phyloP scores from a whole-genome alignment of 495 filamentous ascomycete genomes.

The Neurospora discreta region DNA sequence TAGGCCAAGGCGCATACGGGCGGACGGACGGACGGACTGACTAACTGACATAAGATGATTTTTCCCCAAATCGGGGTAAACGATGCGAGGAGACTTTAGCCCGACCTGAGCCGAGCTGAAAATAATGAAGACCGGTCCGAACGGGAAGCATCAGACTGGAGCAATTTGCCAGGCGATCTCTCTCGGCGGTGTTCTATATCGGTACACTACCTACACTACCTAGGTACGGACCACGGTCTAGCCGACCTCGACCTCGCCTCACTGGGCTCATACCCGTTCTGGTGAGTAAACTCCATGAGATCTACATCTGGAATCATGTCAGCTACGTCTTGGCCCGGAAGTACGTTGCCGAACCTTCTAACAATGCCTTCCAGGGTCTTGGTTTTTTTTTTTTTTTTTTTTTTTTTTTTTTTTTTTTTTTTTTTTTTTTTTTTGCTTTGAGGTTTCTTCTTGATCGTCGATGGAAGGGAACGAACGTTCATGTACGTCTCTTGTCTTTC shows the following conservation, averaged over 20 bases:
- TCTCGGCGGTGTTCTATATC: too few relatives aligned
- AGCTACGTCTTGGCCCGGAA: background rate
- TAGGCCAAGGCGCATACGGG: background rate
- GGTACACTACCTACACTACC: too few relatives aligned
- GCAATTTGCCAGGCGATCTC: too few relatives aligned
- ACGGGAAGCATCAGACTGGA: too few relatives aligned
- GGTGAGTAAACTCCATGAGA: background rate
- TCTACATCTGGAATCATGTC: background rate
- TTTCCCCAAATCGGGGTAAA: background rate
- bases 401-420: too few relatives aligned
- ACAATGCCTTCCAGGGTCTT: background rate
- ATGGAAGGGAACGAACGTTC: too few relatives aligned
- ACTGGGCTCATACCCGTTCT: background rate
- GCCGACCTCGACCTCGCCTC: background rate
- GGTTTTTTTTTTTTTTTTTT: too few relatives aligned
- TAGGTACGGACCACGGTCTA: too few relatives aligned
- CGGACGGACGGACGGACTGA: too few relatives aligned
- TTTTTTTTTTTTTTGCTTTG: too few relatives aligned
- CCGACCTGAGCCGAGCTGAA: background rate
- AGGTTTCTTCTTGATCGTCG: too few relatives aligned
- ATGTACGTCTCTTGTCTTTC: too few relatives aligned
- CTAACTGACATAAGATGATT: background rate
- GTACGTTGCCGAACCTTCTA: background rate
- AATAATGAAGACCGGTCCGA: background rate
- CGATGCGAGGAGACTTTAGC: background rate